A percentile compares a stretch with the other conserved stretches of the same genome.
Evolutionary conservation across 148 eudicot species (phyloP).

Genomic region (Agrostemma githago): DNA sequence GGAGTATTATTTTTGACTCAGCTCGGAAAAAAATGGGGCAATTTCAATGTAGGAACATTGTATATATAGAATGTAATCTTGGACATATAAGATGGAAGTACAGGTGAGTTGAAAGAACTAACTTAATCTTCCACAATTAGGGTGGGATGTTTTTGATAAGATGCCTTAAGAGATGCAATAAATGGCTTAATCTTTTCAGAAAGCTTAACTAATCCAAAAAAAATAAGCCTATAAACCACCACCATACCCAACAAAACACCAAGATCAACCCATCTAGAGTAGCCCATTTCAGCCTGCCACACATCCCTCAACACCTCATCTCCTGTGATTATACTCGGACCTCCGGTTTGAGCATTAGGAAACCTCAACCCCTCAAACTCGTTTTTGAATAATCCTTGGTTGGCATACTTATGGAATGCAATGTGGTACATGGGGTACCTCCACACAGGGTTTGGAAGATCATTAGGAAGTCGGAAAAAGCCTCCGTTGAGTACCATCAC

Average conservation of each 20-base stretch:
- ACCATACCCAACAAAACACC: conserved; percentile 54
- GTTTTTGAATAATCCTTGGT: conserved; percentile 47
- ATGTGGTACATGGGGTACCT: conserved; percentile 47
- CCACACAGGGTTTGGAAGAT: conserved; percentile 48
- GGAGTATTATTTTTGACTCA: not conserved
- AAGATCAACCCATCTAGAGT: conserved; percentile 64
- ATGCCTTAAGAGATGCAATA: conserved; percentile 1
- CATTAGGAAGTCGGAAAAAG: conserved; percentile 45
- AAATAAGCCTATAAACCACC: conserved; percentile 47
- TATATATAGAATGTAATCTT: too few species aligned
- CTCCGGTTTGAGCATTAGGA: conserved; percentile 26
- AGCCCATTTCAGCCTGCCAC: conserved; percentile 62
- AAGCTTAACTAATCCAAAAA: conserved; percentile 37
- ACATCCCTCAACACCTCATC: conserved; percentile 36
- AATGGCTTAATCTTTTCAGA: conserved; percentile 39
- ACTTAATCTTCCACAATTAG: not conserved
- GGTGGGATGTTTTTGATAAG: not conserved
- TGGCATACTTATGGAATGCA: conserved; percentile 45
- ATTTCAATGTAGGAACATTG: too few species aligned
- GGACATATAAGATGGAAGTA: too few species aligned
- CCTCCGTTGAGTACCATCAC: conserved; percentile 54
- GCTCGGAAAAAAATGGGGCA: not conserved
- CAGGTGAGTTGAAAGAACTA: too few species aligned
- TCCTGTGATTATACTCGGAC: conserved; percentile 27
- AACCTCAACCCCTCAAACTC: conserved; percentile 44